Conservation (phyloP, 164 flowering plant species). For the Pachysandra terminalis region DNA sequence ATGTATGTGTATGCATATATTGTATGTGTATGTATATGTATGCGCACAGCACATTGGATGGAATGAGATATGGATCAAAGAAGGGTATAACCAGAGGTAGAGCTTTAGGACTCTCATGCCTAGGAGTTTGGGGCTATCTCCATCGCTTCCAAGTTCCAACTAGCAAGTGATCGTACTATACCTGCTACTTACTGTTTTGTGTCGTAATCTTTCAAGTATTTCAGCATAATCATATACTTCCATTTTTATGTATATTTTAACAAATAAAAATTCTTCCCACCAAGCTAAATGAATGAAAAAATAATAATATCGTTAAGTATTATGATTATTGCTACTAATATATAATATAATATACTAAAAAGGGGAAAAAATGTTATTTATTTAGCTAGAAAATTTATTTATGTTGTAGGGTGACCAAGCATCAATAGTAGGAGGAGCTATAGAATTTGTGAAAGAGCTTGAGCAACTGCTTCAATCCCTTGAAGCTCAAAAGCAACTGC, state of each 20-base stretch:
- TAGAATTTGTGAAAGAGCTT: slow-evolving; percentile 86
- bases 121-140: neutral
- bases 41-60: neutral
- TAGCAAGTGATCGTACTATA: neutral
- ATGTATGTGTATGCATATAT: no score
- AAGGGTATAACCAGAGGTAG: no score
- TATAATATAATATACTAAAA: no score
- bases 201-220: neutral
- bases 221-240: no score
- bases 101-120: neutral
- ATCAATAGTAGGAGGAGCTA: slow-evolving; percentile 91
- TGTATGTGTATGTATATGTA: no score
- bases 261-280: no score
- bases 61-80: no score
- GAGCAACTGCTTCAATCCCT: slow-evolving; percentile 74
- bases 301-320: no score
- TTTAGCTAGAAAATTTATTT: neutral
- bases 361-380: no score
- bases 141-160: neutral
- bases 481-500: slow-evolving; percentile 50
- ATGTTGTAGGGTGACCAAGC: slow-evolving; percentile 86
- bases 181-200: neutral
- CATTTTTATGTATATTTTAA: no score
- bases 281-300: no score
- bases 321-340: no score